A percentile compares a stretch with the other conserved stretches of the same genome.
Conservation (phyloP, 495 filamentous ascomycete genomes). For the Ramalina intermedia region DNA sequence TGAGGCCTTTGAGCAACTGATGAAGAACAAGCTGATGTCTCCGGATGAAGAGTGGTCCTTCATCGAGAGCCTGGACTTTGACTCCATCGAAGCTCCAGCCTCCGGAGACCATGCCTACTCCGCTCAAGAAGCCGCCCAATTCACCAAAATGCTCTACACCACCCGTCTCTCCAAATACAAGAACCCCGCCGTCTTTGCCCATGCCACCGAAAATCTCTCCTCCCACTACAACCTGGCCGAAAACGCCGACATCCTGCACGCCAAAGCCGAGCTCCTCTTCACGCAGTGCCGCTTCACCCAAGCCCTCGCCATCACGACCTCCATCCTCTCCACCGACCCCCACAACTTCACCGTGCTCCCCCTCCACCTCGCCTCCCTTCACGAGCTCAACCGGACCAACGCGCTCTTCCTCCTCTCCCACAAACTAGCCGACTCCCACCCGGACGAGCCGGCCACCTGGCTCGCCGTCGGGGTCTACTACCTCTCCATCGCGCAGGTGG, state of each 20-base stretch:
- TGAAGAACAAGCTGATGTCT: constrained; percentile 96
- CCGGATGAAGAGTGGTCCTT: constrained; percentile 93
- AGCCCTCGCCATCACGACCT: constrained; percentile 68
- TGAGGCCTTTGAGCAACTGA: constrained; percentile 93
- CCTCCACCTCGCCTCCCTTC: constrained; percentile 80
- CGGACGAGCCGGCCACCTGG: constrained; percentile 81
- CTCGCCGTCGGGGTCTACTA: constrained; percentile 94
- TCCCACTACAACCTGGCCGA: constrained; percentile 80
- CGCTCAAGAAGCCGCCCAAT: constrained; percentile 68
- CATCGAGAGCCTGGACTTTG: constrained; percentile 82
- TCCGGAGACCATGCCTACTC: constrained; percentile 39
- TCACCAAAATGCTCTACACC: constrained; percentile 93
- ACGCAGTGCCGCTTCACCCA: constrained; percentile 89
- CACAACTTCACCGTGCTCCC: constrained; percentile 86
- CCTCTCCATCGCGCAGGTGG: constrained; percentile 71
- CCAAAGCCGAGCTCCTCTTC: constrained; percentile 83
- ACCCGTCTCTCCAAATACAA: constrained; percentile 94
- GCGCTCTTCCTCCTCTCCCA: constrained; percentile 87
- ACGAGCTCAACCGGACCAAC: constrained; percentile 76
- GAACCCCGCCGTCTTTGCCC: constrained; percentile 65
- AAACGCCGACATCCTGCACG: constrained; percentile 85
- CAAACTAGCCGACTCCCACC: constrained; percentile 82
- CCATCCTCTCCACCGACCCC: constrained; percentile 49
- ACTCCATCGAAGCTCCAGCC: constrained; percentile 39
- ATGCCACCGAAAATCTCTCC: constrained; percentile 78